A percentile compares a stretch with the other conserved stretches of the same genome.
These are phyloP conservation scores for Exophiala sp. DNA, from an alignment of 2,329 filamentous ascomycete species.

Conservation along the genomic window DNA sequence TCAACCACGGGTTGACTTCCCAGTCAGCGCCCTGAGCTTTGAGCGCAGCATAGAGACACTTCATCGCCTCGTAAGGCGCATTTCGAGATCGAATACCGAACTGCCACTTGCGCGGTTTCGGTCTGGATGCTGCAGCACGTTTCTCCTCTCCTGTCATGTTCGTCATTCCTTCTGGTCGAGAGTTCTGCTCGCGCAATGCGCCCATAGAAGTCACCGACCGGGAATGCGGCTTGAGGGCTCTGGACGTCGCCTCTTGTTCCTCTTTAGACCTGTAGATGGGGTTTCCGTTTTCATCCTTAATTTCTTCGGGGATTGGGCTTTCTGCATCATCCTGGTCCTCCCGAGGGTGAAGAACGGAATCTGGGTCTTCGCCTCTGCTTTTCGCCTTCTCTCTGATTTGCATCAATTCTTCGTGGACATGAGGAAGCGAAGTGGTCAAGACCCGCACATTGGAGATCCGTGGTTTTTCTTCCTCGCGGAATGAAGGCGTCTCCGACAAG, in stretches of 20 bases:
- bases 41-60: conserved; percentile 91
- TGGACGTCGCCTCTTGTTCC: conserved; percentile 73
- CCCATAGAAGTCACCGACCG: conserved; percentile 65
- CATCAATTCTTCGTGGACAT: conserved; percentile 87
- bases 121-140: conserved; percentile 35
- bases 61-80: conserved; percentile 84
- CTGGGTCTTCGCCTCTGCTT: conserved; percentile 37
- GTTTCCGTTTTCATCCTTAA: conserved; percentile 26
- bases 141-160: conserved; percentile 45
- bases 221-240: conserved; percentile 79
- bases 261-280: conserved; percentile 44
- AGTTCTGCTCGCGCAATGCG: conserved; percentile 46
- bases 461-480: conserved; percentile 40
- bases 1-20: conserved; percentile 44
- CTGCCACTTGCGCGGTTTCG: conserved; percentile 86
- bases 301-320: conserved; percentile 29
- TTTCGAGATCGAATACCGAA: conserved; percentile 95
- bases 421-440: conserved; percentile 80
- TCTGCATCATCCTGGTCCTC: conserved; percentile 19
- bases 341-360: conserved; percentile 24
- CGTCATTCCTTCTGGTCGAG: conserved; percentile 53
- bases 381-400: conserved; percentile 51
- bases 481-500: conserved; percentile 25
- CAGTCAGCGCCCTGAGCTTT: conserved; percentile 83
- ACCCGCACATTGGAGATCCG: conserved; percentile 84